These are phyloP conservation scores for Nicotiana tabacum DNA, from an alignment of 257 asterid species.

Conservation along the genomic window DNA sequence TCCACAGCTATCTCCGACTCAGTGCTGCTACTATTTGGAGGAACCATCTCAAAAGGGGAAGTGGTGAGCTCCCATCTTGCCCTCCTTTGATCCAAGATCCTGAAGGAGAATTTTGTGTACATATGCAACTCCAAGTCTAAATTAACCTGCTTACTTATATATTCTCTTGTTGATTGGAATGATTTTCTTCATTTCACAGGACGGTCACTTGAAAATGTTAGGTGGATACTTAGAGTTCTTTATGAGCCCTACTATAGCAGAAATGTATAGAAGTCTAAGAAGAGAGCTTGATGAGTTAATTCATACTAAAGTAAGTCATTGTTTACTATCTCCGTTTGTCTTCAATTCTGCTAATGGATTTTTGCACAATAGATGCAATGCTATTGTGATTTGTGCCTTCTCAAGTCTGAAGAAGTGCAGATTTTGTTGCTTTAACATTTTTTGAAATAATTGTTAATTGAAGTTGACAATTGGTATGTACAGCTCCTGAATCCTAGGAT, in stretches of 20 bases:
- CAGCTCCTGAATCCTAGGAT: slow-evolving; percentile 80
- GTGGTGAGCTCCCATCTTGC: slow-evolving; percentile 31
- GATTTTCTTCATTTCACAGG: slow-evolving; percentile 39
- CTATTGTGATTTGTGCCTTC: not conserved
- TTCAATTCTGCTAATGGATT: not conserved
- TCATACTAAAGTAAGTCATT: slow-evolving; percentile 62
- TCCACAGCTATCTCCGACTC: slow-evolving; percentile 91
- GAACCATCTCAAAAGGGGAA: slow-evolving; percentile 61
- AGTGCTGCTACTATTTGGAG: slow-evolving; percentile 86
- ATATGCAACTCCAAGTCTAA: not conserved
- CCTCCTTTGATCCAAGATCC: not conserved
- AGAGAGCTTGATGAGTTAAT: slow-evolving; percentile 73
- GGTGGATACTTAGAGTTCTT: slow-evolving; percentile 89
- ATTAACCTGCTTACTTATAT: not conserved
- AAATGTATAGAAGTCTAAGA: slow-evolving; percentile 60
- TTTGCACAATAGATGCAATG: not conserved
- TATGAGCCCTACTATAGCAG: slow-evolving; percentile 66
- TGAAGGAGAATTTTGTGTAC: not conserved
- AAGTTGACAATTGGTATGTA: slow-evolving; percentile 15
- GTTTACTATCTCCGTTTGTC: not conserved
- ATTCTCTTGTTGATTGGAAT: not conserved
- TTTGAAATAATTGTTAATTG: not conserved
- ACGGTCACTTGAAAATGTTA: slow-evolving; percentile 83
- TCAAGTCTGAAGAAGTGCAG: not conserved
- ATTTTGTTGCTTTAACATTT: not conserved